Evolutionary conservation across 192 early-diverging fungal genomes (phyloP).

Genomic region (Oehlia diaphana): DNA sequence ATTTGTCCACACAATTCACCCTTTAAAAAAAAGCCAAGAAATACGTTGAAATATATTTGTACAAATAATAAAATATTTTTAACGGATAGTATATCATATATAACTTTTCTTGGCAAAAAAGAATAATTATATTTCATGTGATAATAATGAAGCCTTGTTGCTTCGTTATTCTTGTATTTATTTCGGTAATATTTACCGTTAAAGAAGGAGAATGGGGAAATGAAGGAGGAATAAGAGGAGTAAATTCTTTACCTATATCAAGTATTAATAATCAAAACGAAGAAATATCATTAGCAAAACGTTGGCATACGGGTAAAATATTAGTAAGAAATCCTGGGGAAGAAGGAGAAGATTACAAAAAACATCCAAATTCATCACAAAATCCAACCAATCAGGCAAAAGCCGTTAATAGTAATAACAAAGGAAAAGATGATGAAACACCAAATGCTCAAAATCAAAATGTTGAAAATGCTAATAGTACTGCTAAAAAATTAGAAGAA

Average conservation of each 20-base stretch:
- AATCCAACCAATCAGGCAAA: neutral
- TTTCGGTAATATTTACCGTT: neutral
- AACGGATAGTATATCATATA: neutral
- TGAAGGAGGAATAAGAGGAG: neutral
- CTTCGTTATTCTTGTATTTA: neutral
- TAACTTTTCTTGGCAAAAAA: neutral
- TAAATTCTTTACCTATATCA: neutral
- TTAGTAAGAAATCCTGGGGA: neutral
- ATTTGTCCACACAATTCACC: neutral
- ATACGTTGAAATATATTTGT: neutral
- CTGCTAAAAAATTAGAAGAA: conserved; percentile 7
- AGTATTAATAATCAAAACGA: neutral
- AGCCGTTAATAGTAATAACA: neutral
- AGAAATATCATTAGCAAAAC: neutral
- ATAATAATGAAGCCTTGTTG: neutral
- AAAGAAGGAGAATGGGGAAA: neutral
- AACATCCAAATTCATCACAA: neutral
- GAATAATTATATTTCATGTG: neutral
- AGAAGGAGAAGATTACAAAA: neutral
- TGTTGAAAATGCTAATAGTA: neutral
- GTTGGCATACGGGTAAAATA: neutral
- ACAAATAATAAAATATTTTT: neutral
- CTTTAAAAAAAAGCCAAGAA: neutral
- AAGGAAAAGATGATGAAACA: neutral
- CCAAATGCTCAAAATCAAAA: neutral